These are phyloP conservation scores for Epichloe uncinata DNA, from an alignment of 2,329 filamentous ascomycete species.

Conservation along the genomic window DNA sequence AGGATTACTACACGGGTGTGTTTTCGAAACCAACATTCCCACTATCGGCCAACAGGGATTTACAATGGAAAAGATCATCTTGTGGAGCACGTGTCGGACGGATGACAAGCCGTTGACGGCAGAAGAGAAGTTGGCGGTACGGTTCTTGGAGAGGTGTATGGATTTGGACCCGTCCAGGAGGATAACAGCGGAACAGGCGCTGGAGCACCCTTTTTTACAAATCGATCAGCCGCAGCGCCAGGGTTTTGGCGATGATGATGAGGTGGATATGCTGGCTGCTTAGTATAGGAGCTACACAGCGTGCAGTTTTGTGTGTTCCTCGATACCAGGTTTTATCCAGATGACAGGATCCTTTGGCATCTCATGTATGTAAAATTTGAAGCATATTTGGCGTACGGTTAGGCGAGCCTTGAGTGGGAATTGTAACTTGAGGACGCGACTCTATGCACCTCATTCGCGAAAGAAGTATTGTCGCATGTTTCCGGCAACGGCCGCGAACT, in stretches of 20 bases:
- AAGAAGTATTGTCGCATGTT: neutral
- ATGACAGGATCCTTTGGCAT: neutral
- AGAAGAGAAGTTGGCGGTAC: constrained; percentile 60
- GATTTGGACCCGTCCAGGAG: constrained; percentile 63
- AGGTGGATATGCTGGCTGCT: constrained; percentile 36
- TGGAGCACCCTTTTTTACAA: constrained; percentile 61
- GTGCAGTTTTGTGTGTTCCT: neutral
- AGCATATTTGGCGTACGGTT: constrained; percentile 2
- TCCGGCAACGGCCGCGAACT: neutral
- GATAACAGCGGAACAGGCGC: constrained; percentile 61
- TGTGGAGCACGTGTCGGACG: constrained; percentile 81
- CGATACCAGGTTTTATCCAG: constrained; percentile 1
- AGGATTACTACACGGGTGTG: constrained; percentile 73
- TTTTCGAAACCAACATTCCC: constrained; percentile 86
- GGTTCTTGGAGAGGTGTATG: constrained; percentile 59
- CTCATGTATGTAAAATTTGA: neutral
- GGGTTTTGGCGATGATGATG: constrained; percentile 32
- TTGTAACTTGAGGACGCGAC: neutral
- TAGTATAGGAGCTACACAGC: constrained; percentile 8
- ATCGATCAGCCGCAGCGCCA: constrained; percentile 17
- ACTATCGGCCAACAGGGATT: constrained; percentile 80
- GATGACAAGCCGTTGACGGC: constrained; percentile 42
- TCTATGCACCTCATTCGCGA: neutral
- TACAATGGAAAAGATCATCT: constrained; percentile 79
- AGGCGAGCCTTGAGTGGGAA: neutral